These are phyloP conservation scores for Acanthamoeba divionensis DNA, from an alignment of 208 protist genomes.

Conservation along the genomic window DNA sequence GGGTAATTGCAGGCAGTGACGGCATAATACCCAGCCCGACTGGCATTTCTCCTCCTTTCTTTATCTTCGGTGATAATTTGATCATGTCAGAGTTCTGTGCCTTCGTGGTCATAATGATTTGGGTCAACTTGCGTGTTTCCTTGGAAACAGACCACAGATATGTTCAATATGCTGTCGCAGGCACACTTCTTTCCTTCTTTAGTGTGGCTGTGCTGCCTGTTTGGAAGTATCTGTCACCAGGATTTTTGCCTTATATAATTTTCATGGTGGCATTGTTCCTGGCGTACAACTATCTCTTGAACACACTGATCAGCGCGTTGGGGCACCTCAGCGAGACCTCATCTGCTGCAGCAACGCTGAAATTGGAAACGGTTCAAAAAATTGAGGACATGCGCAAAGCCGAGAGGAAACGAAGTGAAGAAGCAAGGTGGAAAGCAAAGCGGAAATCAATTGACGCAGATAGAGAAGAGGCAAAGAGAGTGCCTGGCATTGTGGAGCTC, in stretches of 20 bases:
- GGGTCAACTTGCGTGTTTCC: slow-evolving; percentile 46
- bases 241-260: slow-evolving; percentile 31
- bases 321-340: too few relatives aligned
- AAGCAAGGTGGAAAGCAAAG: too few relatives aligned
- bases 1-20: too few relatives aligned
- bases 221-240: background rate
- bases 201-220: background rate
- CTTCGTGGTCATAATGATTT: slow-evolving; percentile 55
- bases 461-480: too few relatives aligned
- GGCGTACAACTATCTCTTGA: background rate
- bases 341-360: too few relatives aligned
- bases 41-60: background rate
- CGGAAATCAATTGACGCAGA: too few relatives aligned
- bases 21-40: too few relatives aligned
- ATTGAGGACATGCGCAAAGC: too few relatives aligned
- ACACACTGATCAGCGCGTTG: too few relatives aligned
- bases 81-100: slow-evolving; percentile 26
- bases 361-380: too few relatives aligned
- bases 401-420: too few relatives aligned
- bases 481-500: too few relatives aligned
- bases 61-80: slow-evolving; percentile 37
- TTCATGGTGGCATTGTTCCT: slow-evolving; percentile 42
- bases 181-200: slow-evolving; percentile 4
- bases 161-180: background rate
- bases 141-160: background rate